Evolutionary conservation across 768 basidiomycete genomes (phyloP), one percentile per base, ranked within the genome.

Genomic region (Boletus huronensis): DNA sequence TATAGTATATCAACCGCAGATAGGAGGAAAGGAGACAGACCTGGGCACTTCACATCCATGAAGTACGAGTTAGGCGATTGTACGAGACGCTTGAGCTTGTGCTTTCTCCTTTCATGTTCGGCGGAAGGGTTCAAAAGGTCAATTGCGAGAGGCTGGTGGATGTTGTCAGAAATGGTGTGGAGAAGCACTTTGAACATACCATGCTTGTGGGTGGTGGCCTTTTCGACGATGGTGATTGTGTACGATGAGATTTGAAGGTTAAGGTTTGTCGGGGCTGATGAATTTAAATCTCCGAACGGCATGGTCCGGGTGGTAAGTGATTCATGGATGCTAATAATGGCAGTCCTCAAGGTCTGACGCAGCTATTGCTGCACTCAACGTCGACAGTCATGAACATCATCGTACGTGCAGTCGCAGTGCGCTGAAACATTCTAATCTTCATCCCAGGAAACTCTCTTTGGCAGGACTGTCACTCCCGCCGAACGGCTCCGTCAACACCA

Each of bases 21-120:
- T 9, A 11, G 19, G 14, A 8, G 28, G 34, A 35, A 9, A 34
- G 17, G n/a, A 28, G 26, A 77, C 86, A 55, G 58, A 93, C 92
- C 94, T 65, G 96, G 87, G 78, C 96, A 98, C 77, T 98, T 99
- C 67, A 98, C 95, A 69, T 99, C 97, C 97, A 99, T 98, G 79
- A 98, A 98, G 79, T 92, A 98, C 34, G 96, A 98, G 78, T 98
- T 93, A 61, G 97, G 97, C 50, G 88, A 88, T 77, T 98, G 97
- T 65, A 99, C 97, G 66, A 98, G 87, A 73, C 94, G 88, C 84
- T 99, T 98, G 75, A 98, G 90, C 83, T 98, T 98, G 89, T 98
- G 96, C 74, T 85, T 87, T 74, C 80, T 86, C 75, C 78, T 86
- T 78, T 96, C 90, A 65, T 83, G 75, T 72, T 93, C 90, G 63